A percentile compares a stretch with the other conserved stretches of the same genome.
These are phyloP conservation scores for Colletotrichum cordylinicola DNA, from an alignment of 2,329 filamentous ascomycete species.

Conservation along the genomic window DNA sequence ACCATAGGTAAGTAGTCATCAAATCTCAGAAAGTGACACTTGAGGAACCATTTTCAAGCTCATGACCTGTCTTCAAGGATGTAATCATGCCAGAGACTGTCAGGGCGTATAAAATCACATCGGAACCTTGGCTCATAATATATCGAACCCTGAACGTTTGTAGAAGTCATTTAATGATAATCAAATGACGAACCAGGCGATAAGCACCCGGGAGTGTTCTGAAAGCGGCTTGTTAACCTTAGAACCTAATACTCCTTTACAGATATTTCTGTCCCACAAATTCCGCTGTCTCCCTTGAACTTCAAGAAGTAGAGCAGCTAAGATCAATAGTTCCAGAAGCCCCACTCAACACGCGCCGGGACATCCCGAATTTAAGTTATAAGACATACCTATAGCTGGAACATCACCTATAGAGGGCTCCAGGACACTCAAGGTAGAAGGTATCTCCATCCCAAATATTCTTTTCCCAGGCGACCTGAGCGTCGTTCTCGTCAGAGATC, in stretches of 20 bases:
- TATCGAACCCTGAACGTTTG: too few species aligned
- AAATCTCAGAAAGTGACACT: too few species aligned
- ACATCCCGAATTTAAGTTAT: neutral
- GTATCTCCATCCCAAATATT: neutral
- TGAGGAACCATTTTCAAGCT: too few species aligned
- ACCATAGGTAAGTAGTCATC: too few species aligned
- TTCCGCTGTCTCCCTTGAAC: neutral
- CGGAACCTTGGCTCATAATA: too few species aligned
- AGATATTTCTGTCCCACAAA: neutral
- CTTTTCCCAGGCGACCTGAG: neutral
- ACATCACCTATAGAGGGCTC: neutral
- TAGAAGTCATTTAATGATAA: too few species aligned
- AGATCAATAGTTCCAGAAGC: neutral
- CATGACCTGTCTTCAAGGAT: too few species aligned
- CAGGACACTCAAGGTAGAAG: neutral
- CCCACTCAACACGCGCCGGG: neutral
- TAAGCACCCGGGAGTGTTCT: too few species aligned
- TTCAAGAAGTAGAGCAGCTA: neutral
- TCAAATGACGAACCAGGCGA: too few species aligned
- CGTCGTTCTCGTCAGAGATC: neutral
- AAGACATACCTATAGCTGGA: neutral
- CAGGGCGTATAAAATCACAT: too few species aligned
- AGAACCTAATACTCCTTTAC: neutral
- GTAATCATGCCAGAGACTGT: too few species aligned
- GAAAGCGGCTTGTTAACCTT: neutral